phyloP scores from a whole-genome alignment of 768 basidiomycete species.

The Paxillus involutus region DNA sequence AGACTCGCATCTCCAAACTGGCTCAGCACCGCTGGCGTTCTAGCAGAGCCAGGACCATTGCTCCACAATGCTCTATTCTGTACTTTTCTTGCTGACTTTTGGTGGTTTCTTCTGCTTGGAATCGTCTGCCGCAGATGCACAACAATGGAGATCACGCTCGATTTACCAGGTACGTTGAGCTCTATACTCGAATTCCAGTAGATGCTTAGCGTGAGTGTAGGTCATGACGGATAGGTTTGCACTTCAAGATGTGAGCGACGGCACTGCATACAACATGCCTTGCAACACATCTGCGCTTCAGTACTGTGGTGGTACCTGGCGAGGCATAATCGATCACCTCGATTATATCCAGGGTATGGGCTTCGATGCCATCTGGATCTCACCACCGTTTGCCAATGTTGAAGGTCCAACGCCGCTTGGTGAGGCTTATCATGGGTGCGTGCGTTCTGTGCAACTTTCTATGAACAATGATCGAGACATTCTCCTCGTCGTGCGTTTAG shows the following conservation, averaged over 20 bases:
- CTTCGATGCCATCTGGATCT: slow-evolving; percentile 61
- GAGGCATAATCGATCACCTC: slow-evolving; percentile 49
- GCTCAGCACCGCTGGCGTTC: slow-evolving; percentile 4
- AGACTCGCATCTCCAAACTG: not conserved
- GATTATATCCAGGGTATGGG: slow-evolving; percentile 67
- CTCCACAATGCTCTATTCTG: slow-evolving; percentile 8
- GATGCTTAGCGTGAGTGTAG: slow-evolving; percentile 20
- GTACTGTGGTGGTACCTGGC: slow-evolving; percentile 62
- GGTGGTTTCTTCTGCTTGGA: slow-evolving; percentile 2
- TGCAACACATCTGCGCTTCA: slow-evolving; percentile 48
- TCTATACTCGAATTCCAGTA: not conserved
- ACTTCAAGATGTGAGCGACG: slow-evolving; percentile 36
- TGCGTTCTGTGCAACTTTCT: not conserved
- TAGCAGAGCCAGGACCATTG: not conserved
- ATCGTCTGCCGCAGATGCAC: slow-evolving; percentile 38
- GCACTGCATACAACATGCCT: slow-evolving; percentile 27
- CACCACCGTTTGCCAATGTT: slow-evolving; percentile 51
- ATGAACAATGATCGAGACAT: not conserved
- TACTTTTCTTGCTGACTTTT: slow-evolving; percentile 11
- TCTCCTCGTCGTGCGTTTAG: slow-evolving; percentile 13
- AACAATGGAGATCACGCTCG: slow-evolving; percentile 51
- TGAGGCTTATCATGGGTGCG: slow-evolving; percentile 57
- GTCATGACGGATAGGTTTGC: slow-evolving; percentile 64
- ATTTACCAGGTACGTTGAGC: slow-evolving; percentile 49
- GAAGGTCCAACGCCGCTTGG: slow-evolving; percentile 50